These are phyloP conservation scores for Candida vartiovaarae DNA, from an alignment of 805 yeast genomes.

Conservation along the genomic window DNA sequence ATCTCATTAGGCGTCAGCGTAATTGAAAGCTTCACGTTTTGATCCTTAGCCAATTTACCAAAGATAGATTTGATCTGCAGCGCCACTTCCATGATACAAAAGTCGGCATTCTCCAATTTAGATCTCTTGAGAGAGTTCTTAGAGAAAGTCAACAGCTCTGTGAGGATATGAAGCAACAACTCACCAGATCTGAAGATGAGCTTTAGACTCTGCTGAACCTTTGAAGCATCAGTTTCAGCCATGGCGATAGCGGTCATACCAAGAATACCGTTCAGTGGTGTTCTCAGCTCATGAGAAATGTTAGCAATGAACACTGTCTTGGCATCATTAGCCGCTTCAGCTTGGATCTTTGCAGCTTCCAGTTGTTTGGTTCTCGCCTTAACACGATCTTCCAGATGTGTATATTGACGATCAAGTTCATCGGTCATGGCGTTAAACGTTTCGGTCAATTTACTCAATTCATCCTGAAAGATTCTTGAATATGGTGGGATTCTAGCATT, in stretches of 20 bases:
- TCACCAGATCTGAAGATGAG: constrained; percentile 91
- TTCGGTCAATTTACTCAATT: constrained; percentile 77
- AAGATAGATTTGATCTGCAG: constrained; percentile 83
- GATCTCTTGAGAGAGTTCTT: constrained; percentile 83
- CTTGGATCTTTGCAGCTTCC: constrained; percentile 81
- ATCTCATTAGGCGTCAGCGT: constrained; percentile 52
- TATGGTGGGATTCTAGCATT: constrained; percentile 38
- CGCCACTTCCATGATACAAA: constrained; percentile 73
- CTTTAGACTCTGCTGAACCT: constrained; percentile 68
- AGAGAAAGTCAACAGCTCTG: constrained; percentile 88
- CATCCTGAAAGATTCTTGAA: constrained; percentile 63
- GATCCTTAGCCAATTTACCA: constrained; percentile 70
- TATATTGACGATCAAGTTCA: constrained; percentile 77
- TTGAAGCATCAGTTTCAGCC: constrained; percentile 68
- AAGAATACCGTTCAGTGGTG: constrained; percentile 91
- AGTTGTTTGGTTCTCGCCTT: constrained; percentile 78
- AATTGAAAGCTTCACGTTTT: constrained; percentile 62
- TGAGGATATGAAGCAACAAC: constrained; percentile 75
- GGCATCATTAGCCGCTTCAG: constrained; percentile 94
- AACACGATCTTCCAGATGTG: constrained; percentile 83
- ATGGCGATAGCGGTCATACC: constrained; percentile 94
- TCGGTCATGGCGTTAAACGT: constrained; percentile 90
- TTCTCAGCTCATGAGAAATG: constrained; percentile 88
- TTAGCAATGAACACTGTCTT: constrained; percentile 91
- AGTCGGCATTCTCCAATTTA: constrained; percentile 75